These are phyloP conservation scores for Ophiocordyceps camponoti-floridani DNA, from an alignment of 2,329 filamentous ascomycete species.

Conservation along the genomic window DNA sequence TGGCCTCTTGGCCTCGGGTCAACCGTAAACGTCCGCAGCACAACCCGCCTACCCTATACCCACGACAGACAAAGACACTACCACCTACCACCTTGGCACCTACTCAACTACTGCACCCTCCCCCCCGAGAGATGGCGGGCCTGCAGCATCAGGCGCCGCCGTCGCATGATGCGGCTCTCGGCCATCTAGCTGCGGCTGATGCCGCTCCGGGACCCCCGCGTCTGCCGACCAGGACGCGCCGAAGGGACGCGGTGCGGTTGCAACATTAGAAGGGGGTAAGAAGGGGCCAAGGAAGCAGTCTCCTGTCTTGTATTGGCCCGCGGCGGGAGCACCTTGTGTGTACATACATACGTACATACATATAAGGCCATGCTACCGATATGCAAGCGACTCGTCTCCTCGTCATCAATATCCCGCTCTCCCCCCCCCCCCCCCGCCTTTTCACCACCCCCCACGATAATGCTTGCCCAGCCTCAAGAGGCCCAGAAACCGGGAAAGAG, in stretches of 20 bases:
- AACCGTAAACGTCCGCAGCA: too few relatives aligned
- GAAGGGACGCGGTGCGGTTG: background rate
- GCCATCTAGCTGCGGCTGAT: background rate
- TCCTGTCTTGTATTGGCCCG: too few relatives aligned
- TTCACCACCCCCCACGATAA: too few relatives aligned
- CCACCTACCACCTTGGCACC: too few relatives aligned
- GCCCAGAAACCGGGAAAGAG: constrained; percentile 68
- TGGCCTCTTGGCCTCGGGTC: too few relatives aligned
- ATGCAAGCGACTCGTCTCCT: background rate
- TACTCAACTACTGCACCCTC: background rate
- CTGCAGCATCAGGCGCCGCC: background rate
- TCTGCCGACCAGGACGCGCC: background rate
- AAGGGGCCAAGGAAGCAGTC: too few relatives aligned
- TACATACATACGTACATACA: background rate
- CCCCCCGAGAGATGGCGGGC: background rate
- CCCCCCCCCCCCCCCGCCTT: too few relatives aligned
- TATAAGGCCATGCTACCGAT: background rate
- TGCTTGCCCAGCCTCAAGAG: background rate
- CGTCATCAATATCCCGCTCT: background rate
- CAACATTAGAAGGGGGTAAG: background rate
- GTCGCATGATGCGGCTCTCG: background rate
- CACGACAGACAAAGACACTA: background rate
- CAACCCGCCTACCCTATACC: background rate
- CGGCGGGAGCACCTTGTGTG: too few relatives aligned
- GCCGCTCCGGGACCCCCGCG: background rate